Conservation (phyloP, 805 yeast species). For the Schwanniomyces vanrijiae region DNA sequence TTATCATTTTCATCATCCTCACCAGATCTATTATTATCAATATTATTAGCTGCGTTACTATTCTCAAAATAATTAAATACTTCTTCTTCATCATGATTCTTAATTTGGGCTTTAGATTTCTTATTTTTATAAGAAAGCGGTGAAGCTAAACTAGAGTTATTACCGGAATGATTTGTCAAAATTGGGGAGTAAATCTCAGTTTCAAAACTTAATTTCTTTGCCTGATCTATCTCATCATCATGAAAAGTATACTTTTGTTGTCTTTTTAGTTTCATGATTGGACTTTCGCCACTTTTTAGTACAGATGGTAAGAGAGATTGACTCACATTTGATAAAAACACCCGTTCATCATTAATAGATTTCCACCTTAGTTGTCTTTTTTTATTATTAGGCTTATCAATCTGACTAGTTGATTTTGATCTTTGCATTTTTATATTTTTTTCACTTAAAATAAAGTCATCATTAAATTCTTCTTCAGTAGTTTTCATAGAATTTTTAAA, state of each 20-base stretch:
- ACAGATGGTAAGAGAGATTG: conserved; percentile 35
- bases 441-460: neutral
- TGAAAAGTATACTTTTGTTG: conserved; percentile 10
- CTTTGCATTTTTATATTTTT: conserved; percentile 13
- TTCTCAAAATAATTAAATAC: neutral
- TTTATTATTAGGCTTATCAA: conserved; percentile 11
- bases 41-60: neutral
- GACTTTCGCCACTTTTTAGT: conserved; percentile 30
- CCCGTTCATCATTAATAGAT: conserved; percentile 28
- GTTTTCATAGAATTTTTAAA: neutral
- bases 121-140: neutral
- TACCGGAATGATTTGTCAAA: neutral
- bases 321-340: conserved; percentile 26
- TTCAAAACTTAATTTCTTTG: neutral
- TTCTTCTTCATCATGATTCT: neutral
- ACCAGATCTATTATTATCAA: neutral
- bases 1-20: conserved; percentile 7
- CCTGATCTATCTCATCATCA: neutral
- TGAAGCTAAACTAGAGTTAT: neutral
- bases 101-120: neutral
- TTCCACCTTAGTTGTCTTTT: conserved; percentile 21
- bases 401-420: conserved; percentile 25
- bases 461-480: neutral
- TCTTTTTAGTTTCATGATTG: conserved; percentile 25
- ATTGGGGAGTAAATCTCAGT: neutral